Conservation (phyloP, 2,329 filamentous ascomycete species). For the Penicillium sp. region DNA sequence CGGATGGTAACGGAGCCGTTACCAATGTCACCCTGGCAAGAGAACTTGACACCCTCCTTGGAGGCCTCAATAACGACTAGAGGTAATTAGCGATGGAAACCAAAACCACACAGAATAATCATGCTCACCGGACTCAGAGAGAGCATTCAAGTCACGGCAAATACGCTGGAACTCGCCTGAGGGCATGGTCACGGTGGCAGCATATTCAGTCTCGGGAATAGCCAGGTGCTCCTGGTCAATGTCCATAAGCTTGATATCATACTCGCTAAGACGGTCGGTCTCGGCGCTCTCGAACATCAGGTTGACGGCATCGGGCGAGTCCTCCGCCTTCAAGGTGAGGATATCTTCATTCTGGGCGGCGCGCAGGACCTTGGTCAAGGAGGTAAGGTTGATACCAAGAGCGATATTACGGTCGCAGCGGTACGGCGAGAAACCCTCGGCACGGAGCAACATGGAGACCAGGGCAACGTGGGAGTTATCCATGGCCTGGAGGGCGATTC, state of each 20-base stretch:
- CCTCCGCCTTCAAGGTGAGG: slow-evolving; percentile 94
- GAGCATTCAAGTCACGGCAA: slow-evolving; percentile 83
- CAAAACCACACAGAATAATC: background rate
- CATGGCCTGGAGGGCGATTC: slow-evolving; percentile 98
- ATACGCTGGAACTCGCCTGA: slow-evolving; percentile 90
- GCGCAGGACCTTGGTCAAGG: slow-evolving; percentile 94
- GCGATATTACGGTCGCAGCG: slow-evolving; percentile 99
- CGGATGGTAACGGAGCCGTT: slow-evolving; percentile 91
- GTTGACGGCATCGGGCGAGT: slow-evolving; percentile 93
- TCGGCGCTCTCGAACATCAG: slow-evolving; percentile 89
- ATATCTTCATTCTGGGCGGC: slow-evolving; percentile 93
- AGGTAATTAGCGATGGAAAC: background rate
- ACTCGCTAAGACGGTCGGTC: slow-evolving; percentile 92
- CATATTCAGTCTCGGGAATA: slow-evolving; percentile 98
- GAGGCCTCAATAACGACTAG: slow-evolving; percentile 93
- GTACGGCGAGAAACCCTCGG: slow-evolving; percentile 90
- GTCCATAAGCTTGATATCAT: slow-evolving; percentile 99
- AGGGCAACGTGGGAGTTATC: slow-evolving; percentile 99
- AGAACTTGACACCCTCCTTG: slow-evolving; percentile 97
- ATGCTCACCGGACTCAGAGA: slow-evolving; percentile 88
- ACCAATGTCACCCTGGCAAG: slow-evolving; percentile 90
- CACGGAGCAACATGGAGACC: slow-evolving; percentile 97
- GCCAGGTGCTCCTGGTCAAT: slow-evolving; percentile 99
- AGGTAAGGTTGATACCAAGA: slow-evolving; percentile 93
- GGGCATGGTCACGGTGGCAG: slow-evolving; percentile 87